Percentiles rank a stretch among this genome's conserved stretches.
Evolutionary conservation across 192 early-diverging fungal genomes (phyloP).

Genomic region (Podila verticillata): DNA sequence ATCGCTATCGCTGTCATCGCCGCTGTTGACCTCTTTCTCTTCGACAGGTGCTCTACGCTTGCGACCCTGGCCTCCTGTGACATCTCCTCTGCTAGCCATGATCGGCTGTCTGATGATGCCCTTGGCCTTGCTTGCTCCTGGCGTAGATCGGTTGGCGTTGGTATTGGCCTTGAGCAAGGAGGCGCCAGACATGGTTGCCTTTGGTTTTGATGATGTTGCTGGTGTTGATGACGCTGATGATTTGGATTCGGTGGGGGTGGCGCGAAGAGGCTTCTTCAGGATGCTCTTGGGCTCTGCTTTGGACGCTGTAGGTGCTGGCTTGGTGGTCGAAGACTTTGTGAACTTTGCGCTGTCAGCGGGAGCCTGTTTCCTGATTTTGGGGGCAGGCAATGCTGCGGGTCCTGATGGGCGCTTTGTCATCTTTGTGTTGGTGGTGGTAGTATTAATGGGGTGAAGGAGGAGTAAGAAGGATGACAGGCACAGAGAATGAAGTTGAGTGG

Average conservation of each 20-base stretch:
- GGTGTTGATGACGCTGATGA: conserved; percentile 1
- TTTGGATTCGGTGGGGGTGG: neutral
- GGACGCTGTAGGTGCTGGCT: neutral
- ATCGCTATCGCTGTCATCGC: conserved; percentile 45
- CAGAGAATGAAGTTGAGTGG: neutral
- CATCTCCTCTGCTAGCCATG: conserved; percentile 36
- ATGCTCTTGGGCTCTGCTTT: conserved; percentile 35
- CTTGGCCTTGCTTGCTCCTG: conserved; percentile 24
- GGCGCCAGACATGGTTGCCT: conserved; percentile 30
- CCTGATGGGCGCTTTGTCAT: conserved; percentile 32
- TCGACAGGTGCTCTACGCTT: conserved; percentile 18
- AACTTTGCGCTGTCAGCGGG: conserved; percentile 20
- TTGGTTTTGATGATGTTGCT: conserved; percentile 38
- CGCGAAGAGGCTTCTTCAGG: conserved; percentile 40
- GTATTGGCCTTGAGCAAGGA: conserved; percentile 47
- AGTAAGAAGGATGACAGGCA: neutral
- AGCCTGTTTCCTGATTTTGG: conserved; percentile 45
- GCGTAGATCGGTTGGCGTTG: conserved; percentile 14
- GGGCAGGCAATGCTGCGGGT: conserved; percentile 10
- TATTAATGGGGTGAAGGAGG: neutral
- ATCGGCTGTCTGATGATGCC: conserved; percentile 20
- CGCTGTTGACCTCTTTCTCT: conserved; percentile 28
- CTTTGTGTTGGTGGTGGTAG: neutral
- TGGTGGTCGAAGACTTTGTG: neutral
- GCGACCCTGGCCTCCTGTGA: conserved; percentile 43